Percentiles rank a stretch among this genome's conserved stretches.
phyloP scores from a whole-genome alignment of 2,329 filamentous ascomycete species.

The Pyrenochaeta sp. region DNA sequence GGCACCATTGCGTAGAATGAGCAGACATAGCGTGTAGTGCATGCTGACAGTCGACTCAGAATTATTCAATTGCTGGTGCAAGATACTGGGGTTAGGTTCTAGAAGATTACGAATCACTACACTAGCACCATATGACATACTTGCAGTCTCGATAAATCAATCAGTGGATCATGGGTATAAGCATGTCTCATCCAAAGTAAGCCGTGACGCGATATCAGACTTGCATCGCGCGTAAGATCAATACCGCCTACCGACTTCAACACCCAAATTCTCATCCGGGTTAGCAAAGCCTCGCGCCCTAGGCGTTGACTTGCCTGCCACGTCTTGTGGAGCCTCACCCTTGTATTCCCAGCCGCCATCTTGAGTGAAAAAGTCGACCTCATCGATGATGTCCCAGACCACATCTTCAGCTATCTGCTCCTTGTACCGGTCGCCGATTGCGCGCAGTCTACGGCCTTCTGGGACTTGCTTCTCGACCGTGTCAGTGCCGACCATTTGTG shows the following conservation, averaged over 20 bases:
- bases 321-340: conserved; percentile 44
- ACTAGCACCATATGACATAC: background rate
- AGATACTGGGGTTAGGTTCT: background rate
- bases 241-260: conserved; percentile 48
- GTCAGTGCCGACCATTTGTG: conserved; percentile 37
- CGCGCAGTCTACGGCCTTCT: conserved; percentile 55
- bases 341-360: conserved; percentile 62
- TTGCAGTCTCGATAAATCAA: background rate
- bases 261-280: conserved; percentile 48
- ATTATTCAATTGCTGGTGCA: no score
- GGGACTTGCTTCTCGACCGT: conserved; percentile 24
- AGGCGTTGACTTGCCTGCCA: conserved; percentile 46
- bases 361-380: conserved; percentile 87
- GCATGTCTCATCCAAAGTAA: conserved; percentile 12
- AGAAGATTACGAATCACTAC: background rate
- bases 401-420: conserved; percentile 97
- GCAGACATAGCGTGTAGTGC: no score
- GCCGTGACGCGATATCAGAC: background rate
- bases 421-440: conserved; percentile 80
- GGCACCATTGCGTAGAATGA: no score
- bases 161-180: conserved; percentile 15
- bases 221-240: conserved; percentile 10
- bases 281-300: conserved; percentile 49
- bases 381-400: conserved; percentile 91
- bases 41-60: no score